Conservation (phyloP, 2,329 filamentous ascomycete genomes). For the Colletotrichum sp. region DNA sequence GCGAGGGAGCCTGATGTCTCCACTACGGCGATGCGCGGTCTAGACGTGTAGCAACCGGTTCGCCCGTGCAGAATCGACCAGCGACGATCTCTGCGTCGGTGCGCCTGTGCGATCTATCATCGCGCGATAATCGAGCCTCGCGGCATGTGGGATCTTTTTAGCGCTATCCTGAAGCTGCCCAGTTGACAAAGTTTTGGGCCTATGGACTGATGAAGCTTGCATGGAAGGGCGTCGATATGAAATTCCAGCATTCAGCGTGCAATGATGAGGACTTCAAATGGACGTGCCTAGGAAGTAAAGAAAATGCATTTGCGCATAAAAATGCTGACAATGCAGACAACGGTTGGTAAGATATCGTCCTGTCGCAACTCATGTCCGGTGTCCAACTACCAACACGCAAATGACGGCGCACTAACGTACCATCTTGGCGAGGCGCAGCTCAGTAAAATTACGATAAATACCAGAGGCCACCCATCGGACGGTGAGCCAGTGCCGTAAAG, state of each 20-base stretch:
- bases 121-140: not conserved
- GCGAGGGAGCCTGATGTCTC: not conserved
- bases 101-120: not conserved
- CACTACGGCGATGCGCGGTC: not conserved
- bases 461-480: not conserved
- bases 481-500: not conserved
- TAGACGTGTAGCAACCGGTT: not conserved
- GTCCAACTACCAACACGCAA: not conserved
- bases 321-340: not conserved
- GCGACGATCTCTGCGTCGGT: not conserved
- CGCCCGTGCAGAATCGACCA: not conserved
- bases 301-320: not conserved
- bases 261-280: not conserved
- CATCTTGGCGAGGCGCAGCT: not conserved
- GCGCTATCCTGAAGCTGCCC: not conserved
- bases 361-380: not conserved
- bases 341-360: not conserved
- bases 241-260: not conserved
- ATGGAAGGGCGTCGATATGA: not conserved
- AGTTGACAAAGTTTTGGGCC: not conserved
- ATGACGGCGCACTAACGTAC: not conserved
- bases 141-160: not conserved
- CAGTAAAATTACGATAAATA: not conserved
- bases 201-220: not conserved
- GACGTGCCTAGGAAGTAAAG: accelerated